These are phyloP conservation scores for Carpinus viminea DNA, from an alignment of 306 rosid genomes.

Conservation along the genomic window DNA sequence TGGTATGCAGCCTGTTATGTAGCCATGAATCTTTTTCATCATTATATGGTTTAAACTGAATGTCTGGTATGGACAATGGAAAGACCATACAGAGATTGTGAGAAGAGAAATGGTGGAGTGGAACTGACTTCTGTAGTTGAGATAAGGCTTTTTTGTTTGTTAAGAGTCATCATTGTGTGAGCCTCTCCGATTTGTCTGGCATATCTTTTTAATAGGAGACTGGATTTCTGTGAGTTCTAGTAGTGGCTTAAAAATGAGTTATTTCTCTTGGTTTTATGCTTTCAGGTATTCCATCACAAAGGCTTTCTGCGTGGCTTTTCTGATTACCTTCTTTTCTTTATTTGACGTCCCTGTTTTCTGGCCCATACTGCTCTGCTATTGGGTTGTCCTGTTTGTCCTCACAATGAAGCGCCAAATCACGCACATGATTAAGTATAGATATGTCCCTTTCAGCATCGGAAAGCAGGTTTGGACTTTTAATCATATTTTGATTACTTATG, in stretches of 20 bases:
- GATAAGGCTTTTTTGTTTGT: neutral
- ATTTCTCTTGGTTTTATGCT: slow-evolving; percentile 16
- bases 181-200: neutral
- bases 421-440: slow-evolving; percentile 72
- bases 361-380: slow-evolving; percentile 67
- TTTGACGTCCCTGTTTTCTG: slow-evolving; percentile 73
- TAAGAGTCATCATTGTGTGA: neutral
- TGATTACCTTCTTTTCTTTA: slow-evolving; percentile 64
- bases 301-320: slow-evolving; percentile 60
- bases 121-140: neutral
- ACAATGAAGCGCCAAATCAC: slow-evolving; percentile 77
- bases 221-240: neutral
- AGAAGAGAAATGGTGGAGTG: neutral
- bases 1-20: neutral
- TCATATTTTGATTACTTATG: too few species aligned
- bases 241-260: neutral
- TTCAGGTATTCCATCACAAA: slow-evolving; percentile 69
- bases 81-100: neutral
- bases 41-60: neutral
- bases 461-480: slow-evolving; percentile 38
- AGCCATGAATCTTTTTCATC: neutral
- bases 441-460: slow-evolving; percentile 62
- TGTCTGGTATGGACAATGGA: neutral
- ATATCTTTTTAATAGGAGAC: neutral
- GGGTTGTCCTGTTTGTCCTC: slow-evolving; percentile 64